A percentile compares a stretch with the other conserved stretches of the same genome.
Evolutionary conservation across 805 yeast genomes (phyloP).

Genomic region (Suhomyces vadensis): DNA sequence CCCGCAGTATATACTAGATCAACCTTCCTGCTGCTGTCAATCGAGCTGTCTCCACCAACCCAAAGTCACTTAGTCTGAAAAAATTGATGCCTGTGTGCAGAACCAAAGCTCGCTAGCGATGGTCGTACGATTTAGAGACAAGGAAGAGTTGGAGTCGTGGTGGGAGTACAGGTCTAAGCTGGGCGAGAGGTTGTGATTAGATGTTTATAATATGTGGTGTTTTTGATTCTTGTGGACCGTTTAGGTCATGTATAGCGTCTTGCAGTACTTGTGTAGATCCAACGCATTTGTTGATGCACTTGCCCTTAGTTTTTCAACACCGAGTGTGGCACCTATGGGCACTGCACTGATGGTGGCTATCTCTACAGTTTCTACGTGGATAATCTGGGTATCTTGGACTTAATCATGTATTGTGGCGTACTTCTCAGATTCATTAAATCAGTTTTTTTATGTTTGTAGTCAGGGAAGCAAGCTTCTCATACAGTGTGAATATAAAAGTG

Average conservation of each 20-base stretch:
- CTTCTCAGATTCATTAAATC: constrained; percentile 54
- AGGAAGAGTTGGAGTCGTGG: too few relatives aligned
- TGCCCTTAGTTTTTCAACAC: too few relatives aligned
- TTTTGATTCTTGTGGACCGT: too few relatives aligned
- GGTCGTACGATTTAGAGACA: neutral
- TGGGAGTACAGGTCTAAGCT: too few relatives aligned
- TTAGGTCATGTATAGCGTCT: too few relatives aligned
- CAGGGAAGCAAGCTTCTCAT: constrained; percentile 43
- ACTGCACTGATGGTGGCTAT: too few relatives aligned
- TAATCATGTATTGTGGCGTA: constrained; percentile 1
- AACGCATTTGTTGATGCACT: too few relatives aligned
- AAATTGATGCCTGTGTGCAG: constrained; percentile 1
- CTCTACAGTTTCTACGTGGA: neutral
- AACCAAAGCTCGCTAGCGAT: neutral
- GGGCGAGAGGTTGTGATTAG: too few relatives aligned
- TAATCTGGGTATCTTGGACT: neutral
- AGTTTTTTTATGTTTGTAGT: constrained; percentile 44
- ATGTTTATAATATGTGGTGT: neutral
- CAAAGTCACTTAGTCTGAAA: constrained; percentile 2
- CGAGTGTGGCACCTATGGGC: too few relatives aligned
- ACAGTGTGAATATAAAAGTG: constrained; percentile 56
- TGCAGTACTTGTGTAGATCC: too few relatives aligned
- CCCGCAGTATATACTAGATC: neutral
- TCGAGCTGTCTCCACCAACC: too few relatives aligned
- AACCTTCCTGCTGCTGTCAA: neutral